Evolutionary conservation across 371 early-diverging fungal species (phyloP), one percentile per base, ranked within the genome.

Genomic region (Mortierella polycephala): DNA sequence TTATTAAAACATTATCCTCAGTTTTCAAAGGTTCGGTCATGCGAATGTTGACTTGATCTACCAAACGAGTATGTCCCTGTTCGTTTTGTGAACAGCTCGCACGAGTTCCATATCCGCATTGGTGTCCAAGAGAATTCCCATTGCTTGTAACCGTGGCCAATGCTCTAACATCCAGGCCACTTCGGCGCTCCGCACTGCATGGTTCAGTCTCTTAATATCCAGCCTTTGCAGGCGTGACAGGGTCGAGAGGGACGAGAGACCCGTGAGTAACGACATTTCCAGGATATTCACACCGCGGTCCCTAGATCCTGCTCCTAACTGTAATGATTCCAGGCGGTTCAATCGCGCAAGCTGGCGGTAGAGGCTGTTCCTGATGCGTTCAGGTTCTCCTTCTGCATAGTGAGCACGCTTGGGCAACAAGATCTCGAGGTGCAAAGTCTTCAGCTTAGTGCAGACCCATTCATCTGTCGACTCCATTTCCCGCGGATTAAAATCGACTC

Each of bases 401-500:
- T 73, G 63, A 13, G 53, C 42, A 39, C 73, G 62, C 42, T 67
- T 73, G 14, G 73, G 73, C 7, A 73, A 21, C 37, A 63, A 21
- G 14, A 73, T 67, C 50, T 73, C 73, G 4, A 73, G 41, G 53
- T 58, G 59, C 16, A 73, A 50, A n/a, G 52, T 60, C 44, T 42
- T 23, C 11, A 70, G 40, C 2, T 20, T n/a, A 5, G 60, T 62
- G n/a, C 73, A 73, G 0, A 44, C 59, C 73, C 73, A 73, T 41
- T 51, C 42, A 45, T 73, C 73, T n/a, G 67, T 12, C 10, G 63
- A 37, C 1, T 73, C 73, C 68, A 73, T 73, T 2, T 67, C 73
- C 30, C 73, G 58, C 4, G 73, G 73, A 44, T 73, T 73, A 14
- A 73, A 73, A 42, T 73, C 73, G 14, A 73, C 73, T 2, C 68